phyloP scores from a whole-genome alignment of 2,329 filamentous ascomycete genomes.

The Colletotrichum chlorophyti region DNA sequence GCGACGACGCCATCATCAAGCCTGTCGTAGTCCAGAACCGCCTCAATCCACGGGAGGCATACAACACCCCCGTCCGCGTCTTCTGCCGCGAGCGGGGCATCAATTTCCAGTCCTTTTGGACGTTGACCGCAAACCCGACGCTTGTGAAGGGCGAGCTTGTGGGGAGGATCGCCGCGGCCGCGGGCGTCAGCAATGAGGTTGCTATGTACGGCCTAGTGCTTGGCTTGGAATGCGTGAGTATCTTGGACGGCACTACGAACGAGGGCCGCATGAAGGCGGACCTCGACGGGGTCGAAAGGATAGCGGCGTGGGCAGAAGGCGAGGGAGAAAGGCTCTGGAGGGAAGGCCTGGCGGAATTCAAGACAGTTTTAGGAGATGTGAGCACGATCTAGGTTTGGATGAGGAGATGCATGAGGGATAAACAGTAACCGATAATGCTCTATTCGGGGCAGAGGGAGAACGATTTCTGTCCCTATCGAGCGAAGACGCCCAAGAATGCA shows the following conservation, averaged over 20 bases:
- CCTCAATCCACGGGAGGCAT: conserved; percentile 66
- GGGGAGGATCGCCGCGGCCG: conserved; percentile 50
- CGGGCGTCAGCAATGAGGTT: conserved; percentile 44
- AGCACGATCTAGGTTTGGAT: conserved; percentile 9
- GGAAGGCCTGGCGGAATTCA: conserved; percentile 54
- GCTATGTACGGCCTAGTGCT: conserved; percentile 57
- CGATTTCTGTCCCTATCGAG: neutral
- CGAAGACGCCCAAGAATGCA: conserved; percentile 23
- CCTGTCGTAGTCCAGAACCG: conserved; percentile 77
- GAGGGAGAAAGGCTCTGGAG: conserved; percentile 56
- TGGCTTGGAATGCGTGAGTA: conserved; percentile 48
- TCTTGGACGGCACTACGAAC: conserved; percentile 55
- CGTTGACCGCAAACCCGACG: conserved; percentile 52
- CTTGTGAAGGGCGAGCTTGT: conserved; percentile 54
- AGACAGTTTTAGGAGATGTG: conserved; percentile 30
- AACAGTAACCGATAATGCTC: neutral
- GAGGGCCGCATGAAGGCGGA: conserved; percentile 57
- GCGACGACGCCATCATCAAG: conserved; percentile 46
- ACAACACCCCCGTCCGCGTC: conserved; percentile 65
- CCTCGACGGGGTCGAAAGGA: conserved; percentile 47
- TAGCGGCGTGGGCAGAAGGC: conserved; percentile 50
- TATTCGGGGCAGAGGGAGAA: conserved; percentile 3
- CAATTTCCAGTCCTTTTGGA: conserved; percentile 63
- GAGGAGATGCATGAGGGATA: neutral
- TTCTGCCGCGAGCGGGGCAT: conserved; percentile 51